Conservation (phyloP, 768 basidiomycete species). For the Lactarius akahatsu region DNA sequence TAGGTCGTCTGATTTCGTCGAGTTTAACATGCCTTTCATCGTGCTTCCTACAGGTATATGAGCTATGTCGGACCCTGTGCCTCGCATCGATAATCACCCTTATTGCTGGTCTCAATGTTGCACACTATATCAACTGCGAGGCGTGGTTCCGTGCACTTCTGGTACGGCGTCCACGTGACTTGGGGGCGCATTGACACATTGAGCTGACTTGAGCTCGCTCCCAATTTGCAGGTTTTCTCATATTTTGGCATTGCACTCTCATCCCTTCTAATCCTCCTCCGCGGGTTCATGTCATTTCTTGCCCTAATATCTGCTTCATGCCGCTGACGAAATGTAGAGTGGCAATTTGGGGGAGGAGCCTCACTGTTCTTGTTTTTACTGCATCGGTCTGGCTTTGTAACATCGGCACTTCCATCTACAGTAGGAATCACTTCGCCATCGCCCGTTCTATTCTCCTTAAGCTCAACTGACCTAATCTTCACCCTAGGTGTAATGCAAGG, state of each 20-base stretch:
- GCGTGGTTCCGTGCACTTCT: conserved; percentile 9
- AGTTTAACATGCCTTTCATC: not conserved
- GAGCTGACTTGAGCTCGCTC: not conserved
- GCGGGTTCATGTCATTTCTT: conserved; percentile 5
- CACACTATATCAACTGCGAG: not conserved
- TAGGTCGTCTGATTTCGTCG: not conserved
- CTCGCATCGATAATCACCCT: not conserved
- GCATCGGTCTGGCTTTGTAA: conserved; percentile 8
- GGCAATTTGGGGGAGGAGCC: conserved; percentile 12
- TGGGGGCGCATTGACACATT: not conserved
- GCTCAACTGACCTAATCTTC: not conserved
- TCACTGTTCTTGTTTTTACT: not conserved
- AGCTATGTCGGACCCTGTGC: conserved; percentile 6
- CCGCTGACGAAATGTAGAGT: not conserved
- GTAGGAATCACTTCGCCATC: not conserved
- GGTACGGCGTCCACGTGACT: not conserved
- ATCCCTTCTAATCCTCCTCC: conserved; percentile 14
- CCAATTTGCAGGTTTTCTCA: not conserved
- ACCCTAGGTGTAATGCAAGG: conserved; percentile 1
- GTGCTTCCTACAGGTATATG: conserved; percentile 1
- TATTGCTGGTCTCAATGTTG: conserved; percentile 7
- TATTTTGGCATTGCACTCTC: conserved; percentile 10
- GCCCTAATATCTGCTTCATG: not conserved
- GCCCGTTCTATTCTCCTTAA: not conserved
- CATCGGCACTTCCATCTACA: conserved; percentile 1